Base-by-base conservation (phyloP, 106 monocot species). In the Acorus calamus region DNA sequence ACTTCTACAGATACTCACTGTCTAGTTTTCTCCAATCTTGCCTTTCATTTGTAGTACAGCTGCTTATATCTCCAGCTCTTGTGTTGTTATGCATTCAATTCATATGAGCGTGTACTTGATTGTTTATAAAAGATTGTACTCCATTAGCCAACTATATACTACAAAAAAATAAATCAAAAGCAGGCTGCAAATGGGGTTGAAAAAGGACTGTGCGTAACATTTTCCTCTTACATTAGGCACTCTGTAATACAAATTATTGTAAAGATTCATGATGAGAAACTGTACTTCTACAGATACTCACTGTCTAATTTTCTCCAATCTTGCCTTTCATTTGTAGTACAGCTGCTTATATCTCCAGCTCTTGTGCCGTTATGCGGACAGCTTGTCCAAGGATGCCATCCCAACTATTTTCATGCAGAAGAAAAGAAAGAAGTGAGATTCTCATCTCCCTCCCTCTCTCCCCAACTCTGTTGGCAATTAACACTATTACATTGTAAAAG, bases 261-360 rank as follows among this genome's bases (percentile, higher is more conserved):
- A 28, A 28, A 28, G 28, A 28, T 28, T 28, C 28, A 28, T 28
- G 28, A 28, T 28, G 28, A 28, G 28, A 28, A 28, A 28, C 28
- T 28, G 28, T 28, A 28, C 28, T 28, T 28, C 28, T 28, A 28
- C 28, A 28, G 28, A 28, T 28, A 28, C 28, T 28, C 28, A 1
- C 28, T 28, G 28, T 28, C 28, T 28, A 48, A 41, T 62, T 51
- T 28, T 55, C 9, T 49, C 41, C 4, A 59, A 50, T 66, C 14
- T 50, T 62, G 41, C 14, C 48, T 8, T 53, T 80, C 60, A 60
- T 70, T 53, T 81, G 66, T 79, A 13, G 46, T 49, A 74, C 84
- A 96, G 94, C 75, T 96, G 90, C 56, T 71, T 86, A 66, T 94
- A 94, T 68, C 94, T 94, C 76, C 90, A 85, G 73, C 90, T 91